Evolutionary conservation across 164 flowering plant species (phyloP), one percentile per base, ranked within the genome.

Genomic region (Macadamia tetraphylla): DNA sequence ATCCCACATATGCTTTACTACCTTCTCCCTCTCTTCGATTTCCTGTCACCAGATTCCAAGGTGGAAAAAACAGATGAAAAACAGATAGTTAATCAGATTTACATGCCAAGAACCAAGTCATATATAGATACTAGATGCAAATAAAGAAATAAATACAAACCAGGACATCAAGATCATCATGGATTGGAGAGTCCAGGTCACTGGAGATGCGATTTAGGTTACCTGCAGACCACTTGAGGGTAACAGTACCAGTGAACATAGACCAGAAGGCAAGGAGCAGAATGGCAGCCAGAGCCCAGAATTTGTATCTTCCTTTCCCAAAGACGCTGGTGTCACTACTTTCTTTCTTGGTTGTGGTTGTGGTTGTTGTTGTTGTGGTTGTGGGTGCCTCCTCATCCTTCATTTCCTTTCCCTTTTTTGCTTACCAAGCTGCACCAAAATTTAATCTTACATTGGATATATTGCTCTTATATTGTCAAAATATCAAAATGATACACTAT

Each of bases 1-100:
- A 75, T 95, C 96, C 99, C 98, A 92, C 99, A 95, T 95, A 64
- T 91, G 94, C 80, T 76, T 85, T 88, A 95, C 99, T 74, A 91
- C 85, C 71, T 88, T 91, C 86, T 92, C 98, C 74, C 99, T 88
- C 83, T 95, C 98, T 86, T 92, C 99, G 81, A 95, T 83, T 80
- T 95, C 99, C 99, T 95, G 70, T 56, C 29, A 11, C 35, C 70
- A 32, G 40, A 57, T 31, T 69, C 40, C 64, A 32, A 67, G 18
- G 42, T 18, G 9, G n/a, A 5, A 44, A 52, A 2, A 23, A 60
- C 2, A 62, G 30, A 49, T 15, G 44, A 30, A 65, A 18, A 31
- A 46, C 1, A 3, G 2, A 9, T 15, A 71, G 14, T 8, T 6
- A 13, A n/a, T 62, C 56, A 49, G 9, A 71, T 61, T 23, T 23